Conservation (phyloP, 2,329 filamentous ascomycete species). For the Calonectria leucothoes region DNA sequence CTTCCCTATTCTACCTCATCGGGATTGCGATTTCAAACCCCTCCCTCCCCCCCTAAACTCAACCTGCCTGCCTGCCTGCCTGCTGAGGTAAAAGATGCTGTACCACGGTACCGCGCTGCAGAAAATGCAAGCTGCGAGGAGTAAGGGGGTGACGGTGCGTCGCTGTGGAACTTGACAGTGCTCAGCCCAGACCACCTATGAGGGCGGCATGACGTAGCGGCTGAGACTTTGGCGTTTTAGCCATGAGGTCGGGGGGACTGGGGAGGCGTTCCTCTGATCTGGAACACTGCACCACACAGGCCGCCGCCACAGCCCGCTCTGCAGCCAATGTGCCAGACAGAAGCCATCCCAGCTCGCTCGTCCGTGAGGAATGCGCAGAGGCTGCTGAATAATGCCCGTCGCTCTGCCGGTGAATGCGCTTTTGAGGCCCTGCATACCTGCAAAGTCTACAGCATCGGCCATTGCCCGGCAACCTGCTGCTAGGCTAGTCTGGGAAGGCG, state of each 20-base stretch:
- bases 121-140: neutral
- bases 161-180: constrained; percentile 6
- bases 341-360: neutral
- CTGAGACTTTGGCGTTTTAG: constrained; percentile 16
- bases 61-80: neutral
- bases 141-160: neutral
- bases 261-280: neutral
- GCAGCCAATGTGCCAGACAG: neutral
- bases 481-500: constrained; percentile 6
- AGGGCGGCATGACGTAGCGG: constrained; percentile 37
- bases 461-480: neutral
- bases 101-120: neutral
- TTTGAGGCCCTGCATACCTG: constrained; percentile 4
- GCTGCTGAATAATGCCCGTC: neutral
- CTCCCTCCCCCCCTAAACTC: neutral
- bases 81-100: neutral
- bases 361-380: neutral
- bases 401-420: neutral
- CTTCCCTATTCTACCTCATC: neutral
- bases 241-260: constrained; percentile 3
- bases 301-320: neutral
- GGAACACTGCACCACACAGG: neutral
- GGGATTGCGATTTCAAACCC: neutral
- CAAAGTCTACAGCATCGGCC: neutral
- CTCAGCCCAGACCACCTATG: constrained; percentile 6